Conservation (phyloP, 2,329 filamentous ascomycete species). For the Acrocalymma vagum region DNA sequence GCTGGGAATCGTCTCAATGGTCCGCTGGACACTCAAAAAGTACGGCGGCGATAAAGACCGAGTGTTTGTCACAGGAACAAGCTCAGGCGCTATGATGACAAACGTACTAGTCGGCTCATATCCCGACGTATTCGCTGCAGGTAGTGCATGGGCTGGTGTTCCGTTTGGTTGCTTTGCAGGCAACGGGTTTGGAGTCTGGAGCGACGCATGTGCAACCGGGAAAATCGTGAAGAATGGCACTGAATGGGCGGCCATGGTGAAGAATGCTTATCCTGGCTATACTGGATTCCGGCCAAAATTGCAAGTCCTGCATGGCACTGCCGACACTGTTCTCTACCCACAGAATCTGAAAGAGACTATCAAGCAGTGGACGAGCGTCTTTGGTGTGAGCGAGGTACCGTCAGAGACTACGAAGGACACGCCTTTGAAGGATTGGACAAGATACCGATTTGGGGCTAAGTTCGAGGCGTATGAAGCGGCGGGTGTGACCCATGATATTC, state of each 20-base stretch:
- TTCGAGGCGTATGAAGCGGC: conserved; percentile 43
- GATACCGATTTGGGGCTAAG: conserved; percentile 34
- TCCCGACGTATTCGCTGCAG: conserved; percentile 44
- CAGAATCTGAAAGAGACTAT: conserved; percentile 45
- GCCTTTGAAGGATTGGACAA: conserved; percentile 41
- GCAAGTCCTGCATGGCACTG: conserved; percentile 39
- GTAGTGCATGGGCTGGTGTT: conserved; percentile 43
- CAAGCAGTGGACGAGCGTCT: conserved; percentile 45
- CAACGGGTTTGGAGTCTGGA: conserved; percentile 40
- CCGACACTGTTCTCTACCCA: conserved; percentile 35
- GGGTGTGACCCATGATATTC: conserved; percentile 40
- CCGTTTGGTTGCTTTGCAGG: conserved; percentile 47
- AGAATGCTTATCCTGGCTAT: conserved; percentile 39
- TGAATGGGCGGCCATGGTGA: conserved; percentile 40
- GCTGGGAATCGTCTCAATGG: conserved; percentile 42
- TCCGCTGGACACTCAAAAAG: conserved; percentile 36
- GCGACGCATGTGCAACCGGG: conserved; percentile 38
- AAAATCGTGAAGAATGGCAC: conserved; percentile 39
- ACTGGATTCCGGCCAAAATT: conserved; percentile 40
- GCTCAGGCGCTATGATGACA: conserved; percentile 47
- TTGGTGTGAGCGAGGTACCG: conserved; percentile 32
- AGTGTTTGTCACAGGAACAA: conserved; percentile 44
- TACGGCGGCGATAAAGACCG: conserved; percentile 37
- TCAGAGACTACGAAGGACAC: conserved; percentile 31
- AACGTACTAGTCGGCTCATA: conserved; percentile 43